phyloP scores from a whole-genome alignment of 148 eudicot genomes.

The Nepenthes mirabilis region DNA sequence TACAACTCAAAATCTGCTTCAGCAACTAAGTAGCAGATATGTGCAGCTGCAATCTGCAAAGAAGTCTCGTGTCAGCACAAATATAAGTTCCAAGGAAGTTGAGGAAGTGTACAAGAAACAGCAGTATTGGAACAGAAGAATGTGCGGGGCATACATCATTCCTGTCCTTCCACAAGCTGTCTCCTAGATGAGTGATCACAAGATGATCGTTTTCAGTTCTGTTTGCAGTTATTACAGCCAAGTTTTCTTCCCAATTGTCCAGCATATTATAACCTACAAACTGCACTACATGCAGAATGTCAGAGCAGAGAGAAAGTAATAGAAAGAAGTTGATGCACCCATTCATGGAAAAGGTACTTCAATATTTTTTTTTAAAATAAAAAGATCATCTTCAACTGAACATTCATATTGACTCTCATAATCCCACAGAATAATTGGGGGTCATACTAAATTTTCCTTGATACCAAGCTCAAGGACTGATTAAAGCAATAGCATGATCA shows the following conservation, averaged over 20 bases:
- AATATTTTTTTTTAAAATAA: too few relatives aligned
- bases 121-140: conserved; percentile 1
- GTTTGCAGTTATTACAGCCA: conserved; percentile 90
- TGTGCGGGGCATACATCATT: conserved; percentile 50
- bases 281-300: conserved; percentile 17
- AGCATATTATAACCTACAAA: conserved; percentile 54
- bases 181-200: conserved; percentile 93
- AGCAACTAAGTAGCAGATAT: conserved; percentile 91
- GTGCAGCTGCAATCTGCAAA: conserved; percentile 80
- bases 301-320: not conserved
- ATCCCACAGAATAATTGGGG: too few relatives aligned
- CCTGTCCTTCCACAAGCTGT: conserved; percentile 81
- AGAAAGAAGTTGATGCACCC: not conserved
- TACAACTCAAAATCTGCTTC: conserved; percentile 80
- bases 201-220: conserved; percentile 92
- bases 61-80: conserved; percentile 14
- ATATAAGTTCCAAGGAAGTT: not conserved
- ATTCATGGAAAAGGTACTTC: not conserved
- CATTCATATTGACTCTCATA: too few relatives aligned
- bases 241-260: conserved; percentile 91
- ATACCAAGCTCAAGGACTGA: too few relatives aligned
- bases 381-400: too few relatives aligned
- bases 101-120: not conserved
- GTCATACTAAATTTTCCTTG: too few relatives aligned
- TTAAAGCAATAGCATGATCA: too few relatives aligned